Evolutionary conservation across 331 rosid genomes (phyloP), one percentile per base, ranked within the genome.

Genomic region (Rosa hybrid): DNA sequence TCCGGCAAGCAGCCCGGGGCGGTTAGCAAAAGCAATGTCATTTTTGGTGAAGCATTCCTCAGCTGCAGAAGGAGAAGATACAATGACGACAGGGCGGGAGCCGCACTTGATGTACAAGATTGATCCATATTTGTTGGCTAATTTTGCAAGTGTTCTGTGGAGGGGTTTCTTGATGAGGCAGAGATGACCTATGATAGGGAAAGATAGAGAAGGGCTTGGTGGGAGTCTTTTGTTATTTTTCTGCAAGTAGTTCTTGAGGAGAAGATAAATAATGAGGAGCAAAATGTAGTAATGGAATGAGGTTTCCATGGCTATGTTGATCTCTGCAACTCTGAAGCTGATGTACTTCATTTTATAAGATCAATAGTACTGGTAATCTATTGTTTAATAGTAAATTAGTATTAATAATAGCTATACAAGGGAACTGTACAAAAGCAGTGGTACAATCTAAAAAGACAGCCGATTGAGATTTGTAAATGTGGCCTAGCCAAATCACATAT

Each of bases 101-200:
- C 90, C 90, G 4, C 84, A 77, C 16, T 68, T 63, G 70, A 87
- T 30, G 76, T 54, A 62, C 18, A 87, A 74, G 23, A 87, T 30
- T 7, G 90, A 81, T 18, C 86, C 90, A 17, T 80, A 48, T 45
- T 82, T 56, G 74, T 49, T 1, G 50, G 88, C 67, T 20, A 84
- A 27, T 34, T 80, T 80, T 18, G 86, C 86, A 2, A 87, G 82
- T 12, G 85, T 60, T 54, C 79, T 73, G 65, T 76, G 86, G 34
- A 84, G 86, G 9, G 87, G 87, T 23, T 78, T 86, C 76, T 86
- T 86, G 23, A 81, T 21, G 74, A 82, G 88, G 76, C 77, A 23
- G 77, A 87, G 85, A 75, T 84, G 90, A n/a, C 90, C 88, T 14
- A 84, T 68, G 18, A 87, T 41, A 5, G 90, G 90, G 3, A 87